Percentiles rank a stretch among this genome's conserved stretches.
Evolutionary conservation across 179 eudicot species (phyloP).

Genomic region (Silene noctiflora): DNA sequence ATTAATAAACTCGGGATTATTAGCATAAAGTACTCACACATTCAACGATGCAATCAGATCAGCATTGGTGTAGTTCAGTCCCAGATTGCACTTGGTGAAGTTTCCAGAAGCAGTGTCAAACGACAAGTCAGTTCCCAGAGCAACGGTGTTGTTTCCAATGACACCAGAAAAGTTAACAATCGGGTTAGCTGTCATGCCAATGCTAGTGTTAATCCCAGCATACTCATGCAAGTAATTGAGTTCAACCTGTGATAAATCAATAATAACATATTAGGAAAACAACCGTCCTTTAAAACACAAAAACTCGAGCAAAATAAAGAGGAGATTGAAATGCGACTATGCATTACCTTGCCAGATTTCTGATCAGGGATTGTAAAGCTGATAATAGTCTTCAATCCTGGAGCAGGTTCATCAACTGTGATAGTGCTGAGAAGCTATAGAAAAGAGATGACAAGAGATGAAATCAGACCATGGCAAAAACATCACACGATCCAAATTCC

Average conservation of each 20-base stretch:
- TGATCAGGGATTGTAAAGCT: conserved; percentile 85
- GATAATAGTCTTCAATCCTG: conserved; percentile 82
- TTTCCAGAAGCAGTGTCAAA: conserved; percentile 80
- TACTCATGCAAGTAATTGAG: conserved; percentile 87
- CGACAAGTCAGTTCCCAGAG: conserved; percentile 78
- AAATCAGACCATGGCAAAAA: not conserved
- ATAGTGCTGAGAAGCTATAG: conserved; percentile 65
- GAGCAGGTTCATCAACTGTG: conserved; percentile 85
- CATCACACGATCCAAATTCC: not conserved
- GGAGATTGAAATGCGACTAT: not conserved
- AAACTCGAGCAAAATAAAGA: not conserved
- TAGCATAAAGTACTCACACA: conserved; percentile 51
- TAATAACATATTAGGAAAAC: not conserved
- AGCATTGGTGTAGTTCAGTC: conserved; percentile 53
- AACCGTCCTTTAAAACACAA: not conserved
- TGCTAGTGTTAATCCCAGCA: conserved; percentile 88
- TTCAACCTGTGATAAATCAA: conserved; percentile 50
- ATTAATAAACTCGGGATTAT: not conserved
- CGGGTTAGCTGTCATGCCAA: conserved; percentile 83
- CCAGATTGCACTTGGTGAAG: conserved; percentile 80
- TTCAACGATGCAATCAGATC: conserved; percentile 79
- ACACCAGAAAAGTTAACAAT: conserved; percentile 88
- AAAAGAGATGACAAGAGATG: not conserved
- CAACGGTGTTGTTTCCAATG: conserved; percentile 53
- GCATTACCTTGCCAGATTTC: conserved; percentile 81